These are phyloP conservation scores for Hura crepitans DNA, from an alignment of 441 rosid genomes.

Conservation along the genomic window DNA sequence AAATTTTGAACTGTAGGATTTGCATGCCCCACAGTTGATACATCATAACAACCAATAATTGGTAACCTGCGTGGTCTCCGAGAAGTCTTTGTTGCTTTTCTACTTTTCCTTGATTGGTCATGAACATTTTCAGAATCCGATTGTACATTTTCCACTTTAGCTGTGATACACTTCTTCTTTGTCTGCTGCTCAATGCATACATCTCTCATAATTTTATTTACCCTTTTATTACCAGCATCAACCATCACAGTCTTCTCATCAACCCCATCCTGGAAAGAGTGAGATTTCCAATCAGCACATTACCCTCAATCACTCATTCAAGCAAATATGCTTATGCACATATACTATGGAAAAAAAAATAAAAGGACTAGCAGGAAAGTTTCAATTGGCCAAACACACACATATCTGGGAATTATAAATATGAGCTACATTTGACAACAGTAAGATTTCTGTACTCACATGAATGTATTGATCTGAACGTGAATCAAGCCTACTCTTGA, in stretches of 20 bases:
- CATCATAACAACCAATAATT: conserved; percentile 37
- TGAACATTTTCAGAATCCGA: conserved; percentile 29
- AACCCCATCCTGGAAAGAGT: conserved; percentile 30
- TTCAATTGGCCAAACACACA: neutral
- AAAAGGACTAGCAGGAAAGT: neutral
- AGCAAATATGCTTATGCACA: neutral
- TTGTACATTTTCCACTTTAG: conserved; percentile 34
- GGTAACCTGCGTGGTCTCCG: conserved; percentile 27
- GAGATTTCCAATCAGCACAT: conserved; percentile 5
- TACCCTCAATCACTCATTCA: neutral
- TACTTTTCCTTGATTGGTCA: conserved; percentile 29
- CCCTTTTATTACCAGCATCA: conserved; percentile 21
- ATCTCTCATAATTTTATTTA: conserved; percentile 29
- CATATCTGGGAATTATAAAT: neutral
- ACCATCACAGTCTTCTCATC: conserved; percentile 11
- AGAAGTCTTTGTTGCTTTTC: conserved; percentile 30
- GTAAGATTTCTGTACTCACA: conserved; percentile 31
- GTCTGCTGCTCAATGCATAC: conserved; percentile 29
- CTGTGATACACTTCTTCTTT: conserved; percentile 33
- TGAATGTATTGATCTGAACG: conserved; percentile 30
- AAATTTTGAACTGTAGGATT: conserved; percentile 21
- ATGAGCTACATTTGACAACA: conserved; percentile 6
- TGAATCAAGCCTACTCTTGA: conserved; percentile 37
- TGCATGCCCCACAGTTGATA: conserved; percentile 23
- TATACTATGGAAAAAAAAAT: no score